Evolutionary conservation across 1,139 yeast species (phyloP).

Genomic region (Pneumocystis oryctolagi): DNA sequence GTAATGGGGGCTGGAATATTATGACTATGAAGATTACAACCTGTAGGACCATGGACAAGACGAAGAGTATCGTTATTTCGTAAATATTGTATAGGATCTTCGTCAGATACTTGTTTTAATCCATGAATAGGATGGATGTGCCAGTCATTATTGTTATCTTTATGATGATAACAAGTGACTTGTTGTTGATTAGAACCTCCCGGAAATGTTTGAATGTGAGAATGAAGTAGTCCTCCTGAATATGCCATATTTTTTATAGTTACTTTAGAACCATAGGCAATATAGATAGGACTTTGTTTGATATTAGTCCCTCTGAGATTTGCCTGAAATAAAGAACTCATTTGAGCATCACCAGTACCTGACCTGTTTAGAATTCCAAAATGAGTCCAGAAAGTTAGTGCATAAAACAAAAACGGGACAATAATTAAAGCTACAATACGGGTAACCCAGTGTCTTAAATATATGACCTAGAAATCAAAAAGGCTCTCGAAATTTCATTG

Average conservation of each 20-base stretch:
- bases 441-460: conserved; percentile 53
- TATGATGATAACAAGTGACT: conserved; percentile 84
- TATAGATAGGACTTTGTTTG: conserved; percentile 77
- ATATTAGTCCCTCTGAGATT: conserved; percentile 67
- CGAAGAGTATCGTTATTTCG: conserved; percentile 65
- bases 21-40: conserved; percentile 86
- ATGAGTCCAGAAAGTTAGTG: conserved; percentile 63
- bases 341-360: conserved; percentile 93
- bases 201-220: conserved; percentile 86
- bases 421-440: conserved; percentile 55
- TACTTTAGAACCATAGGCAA: conserved; percentile 61
- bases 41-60: conserved; percentile 63
- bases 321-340: conserved; percentile 96
- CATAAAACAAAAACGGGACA: conserved; percentile 58
- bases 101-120: conserved; percentile 37
- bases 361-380: conserved; percentile 58
- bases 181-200: conserved; percentile 95
- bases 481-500: background rate
- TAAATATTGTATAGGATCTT: conserved; percentile 36
- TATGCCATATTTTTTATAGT: conserved; percentile 84
- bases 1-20: conserved; percentile 67
- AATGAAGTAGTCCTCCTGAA: conserved; percentile 84
- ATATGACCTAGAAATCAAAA: conserved; percentile 22
- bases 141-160: conserved; percentile 89
- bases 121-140: conserved; percentile 49